These are phyloP conservation scores for Microstegium vimineum DNA, from an alignment of 176 grass and related monocot genomes.

Conservation along the genomic window DNA sequence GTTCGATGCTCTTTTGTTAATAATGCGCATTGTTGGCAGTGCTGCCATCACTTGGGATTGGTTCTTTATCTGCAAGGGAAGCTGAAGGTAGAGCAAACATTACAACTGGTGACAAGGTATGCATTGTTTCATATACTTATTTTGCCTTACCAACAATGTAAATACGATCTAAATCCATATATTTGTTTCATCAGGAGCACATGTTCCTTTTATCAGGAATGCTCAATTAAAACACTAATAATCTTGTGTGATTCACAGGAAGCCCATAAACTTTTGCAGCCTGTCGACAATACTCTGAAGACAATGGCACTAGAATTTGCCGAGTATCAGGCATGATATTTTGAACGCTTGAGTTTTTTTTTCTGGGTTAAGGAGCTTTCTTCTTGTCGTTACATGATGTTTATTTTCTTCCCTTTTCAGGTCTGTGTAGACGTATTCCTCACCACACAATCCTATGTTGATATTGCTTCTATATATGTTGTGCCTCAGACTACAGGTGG, in stretches of 20 bases:
- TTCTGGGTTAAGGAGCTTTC: background rate
- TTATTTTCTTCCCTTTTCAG: slow-evolving; percentile 26
- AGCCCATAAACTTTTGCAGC: slow-evolving; percentile 76
- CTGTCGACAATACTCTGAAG: slow-evolving; percentile 71
- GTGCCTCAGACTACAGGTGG: slow-evolving; percentile 79
- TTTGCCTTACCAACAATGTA: background rate
- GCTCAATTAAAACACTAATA: background rate
- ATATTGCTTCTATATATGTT: slow-evolving; percentile 82
- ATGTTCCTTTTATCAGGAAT: background rate
- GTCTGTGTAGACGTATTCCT: slow-evolving; percentile 87
- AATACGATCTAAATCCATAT: background rate
- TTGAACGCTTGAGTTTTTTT: background rate
- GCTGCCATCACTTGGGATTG: slow-evolving; percentile 72
- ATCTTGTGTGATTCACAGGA: slow-evolving; percentile 47
- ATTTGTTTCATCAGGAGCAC: slow-evolving; percentile 8
- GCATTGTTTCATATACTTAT: background rate
- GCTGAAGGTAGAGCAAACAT: slow-evolving; percentile 77
- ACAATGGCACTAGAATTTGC: slow-evolving; percentile 90
- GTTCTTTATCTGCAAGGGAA: slow-evolving; percentile 85
- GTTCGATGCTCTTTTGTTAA: slow-evolving; percentile 6
- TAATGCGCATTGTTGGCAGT: slow-evolving; percentile 51
- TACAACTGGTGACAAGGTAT: slow-evolving; percentile 74
- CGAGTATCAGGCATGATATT: slow-evolving; percentile 67
- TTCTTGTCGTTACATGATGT: background rate
- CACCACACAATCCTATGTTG: slow-evolving; percentile 72